A percentile compares a stretch with the other conserved stretches of the same genome.
These are phyloP conservation scores for Backusella luteola DNA, from an alignment of 192 early-diverging fungal species.

Conservation along the genomic window DNA sequence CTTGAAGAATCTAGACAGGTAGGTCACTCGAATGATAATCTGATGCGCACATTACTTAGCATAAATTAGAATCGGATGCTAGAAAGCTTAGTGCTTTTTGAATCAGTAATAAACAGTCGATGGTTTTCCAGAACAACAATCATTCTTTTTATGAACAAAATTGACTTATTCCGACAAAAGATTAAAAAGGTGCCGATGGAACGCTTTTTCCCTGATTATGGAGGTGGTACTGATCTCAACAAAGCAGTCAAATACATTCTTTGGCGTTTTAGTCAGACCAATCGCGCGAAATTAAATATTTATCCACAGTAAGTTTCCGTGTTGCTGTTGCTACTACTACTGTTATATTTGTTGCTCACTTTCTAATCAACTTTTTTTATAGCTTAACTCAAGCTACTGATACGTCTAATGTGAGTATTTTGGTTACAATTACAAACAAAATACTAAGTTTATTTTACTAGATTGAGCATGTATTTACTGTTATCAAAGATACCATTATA, in stretches of 20 bases:
- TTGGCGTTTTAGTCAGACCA: slow-evolving; percentile 85
- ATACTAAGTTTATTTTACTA: neutral
- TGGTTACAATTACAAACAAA: neutral
- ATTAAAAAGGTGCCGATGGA: slow-evolving; percentile 66
- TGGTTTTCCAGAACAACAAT: slow-evolving; percentile 84
- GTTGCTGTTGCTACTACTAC: neutral
- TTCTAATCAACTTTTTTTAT: neutral
- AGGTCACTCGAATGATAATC: no score
- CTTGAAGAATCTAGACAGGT: slow-evolving; percentile 70
- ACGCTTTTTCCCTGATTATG: slow-evolving; percentile 82
- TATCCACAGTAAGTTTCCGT: slow-evolving; percentile 68
- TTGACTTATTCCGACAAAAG: slow-evolving; percentile 79
- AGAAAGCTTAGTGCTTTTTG: slow-evolving; percentile 80
- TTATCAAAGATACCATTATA: slow-evolving; percentile 86
- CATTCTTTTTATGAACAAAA: slow-evolving; percentile 85
- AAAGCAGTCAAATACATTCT: slow-evolving; percentile 87
- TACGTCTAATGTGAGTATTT: slow-evolving; percentile 70
- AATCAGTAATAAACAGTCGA: slow-evolving; percentile 82
- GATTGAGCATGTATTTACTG: slow-evolving; percentile 83
- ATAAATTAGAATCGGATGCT: slow-evolving; percentile 74
- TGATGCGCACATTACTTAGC: slow-evolving; percentile 4
- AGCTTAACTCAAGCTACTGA: slow-evolving; percentile 90
- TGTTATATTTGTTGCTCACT: neutral
- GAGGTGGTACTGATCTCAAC: slow-evolving; percentile 66
- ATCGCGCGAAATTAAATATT: slow-evolving; percentile 77